These are phyloP conservation scores for Phytophthora sp. DNA, from an alignment of 352 stramenopile species.

Conservation along the genomic window DNA sequence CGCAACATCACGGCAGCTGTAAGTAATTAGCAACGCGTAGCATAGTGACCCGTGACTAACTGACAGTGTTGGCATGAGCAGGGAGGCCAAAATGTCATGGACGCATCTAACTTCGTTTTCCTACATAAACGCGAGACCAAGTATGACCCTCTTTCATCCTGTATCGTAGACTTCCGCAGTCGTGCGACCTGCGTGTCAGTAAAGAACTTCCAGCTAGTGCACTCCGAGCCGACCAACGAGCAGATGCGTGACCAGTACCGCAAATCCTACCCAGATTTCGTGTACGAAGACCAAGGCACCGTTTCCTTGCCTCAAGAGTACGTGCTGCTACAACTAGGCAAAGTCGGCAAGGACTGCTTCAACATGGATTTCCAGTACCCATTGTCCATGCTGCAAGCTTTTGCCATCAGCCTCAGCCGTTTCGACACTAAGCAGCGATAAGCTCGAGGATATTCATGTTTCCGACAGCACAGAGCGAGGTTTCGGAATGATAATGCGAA, in stretches of 20 bases:
- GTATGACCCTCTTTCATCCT: constrained; percentile 92
- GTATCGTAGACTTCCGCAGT: constrained; percentile 93
- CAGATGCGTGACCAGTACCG: constrained; percentile 74
- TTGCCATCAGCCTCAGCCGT: constrained; percentile 91
- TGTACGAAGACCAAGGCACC: constrained; percentile 87
- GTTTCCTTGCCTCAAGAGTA: constrained; percentile 82
- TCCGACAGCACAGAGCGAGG: too few species aligned
- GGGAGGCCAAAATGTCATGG: constrained; percentile 83
- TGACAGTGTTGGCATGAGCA: constrained; percentile 13
- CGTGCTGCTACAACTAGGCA: constrained; percentile 85
- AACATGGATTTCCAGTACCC: constrained; percentile 96
- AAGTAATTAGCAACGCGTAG: constrained; percentile 2
- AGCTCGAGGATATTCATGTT: constrained; percentile 8
- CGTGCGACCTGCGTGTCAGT: constrained; percentile 90
- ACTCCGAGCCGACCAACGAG: constrained; percentile 79
- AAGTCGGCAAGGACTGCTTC: constrained; percentile 93
- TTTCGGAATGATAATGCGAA: too few species aligned
- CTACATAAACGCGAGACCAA: constrained; percentile 89
- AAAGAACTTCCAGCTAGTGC: constrained; percentile 94
- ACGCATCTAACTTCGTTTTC: constrained; percentile 80
- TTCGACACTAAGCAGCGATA: constrained; percentile 91
- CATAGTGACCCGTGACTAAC: not conserved
- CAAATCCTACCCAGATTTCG: constrained; percentile 71
- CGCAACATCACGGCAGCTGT: constrained; percentile 66
- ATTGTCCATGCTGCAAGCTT: constrained; percentile 92